A percentile compares a stretch with the other conserved stretches of the same genome.
Evolutionary conservation across 345 rosid species (phyloP).

Genomic region (Gossypium australe): DNA sequence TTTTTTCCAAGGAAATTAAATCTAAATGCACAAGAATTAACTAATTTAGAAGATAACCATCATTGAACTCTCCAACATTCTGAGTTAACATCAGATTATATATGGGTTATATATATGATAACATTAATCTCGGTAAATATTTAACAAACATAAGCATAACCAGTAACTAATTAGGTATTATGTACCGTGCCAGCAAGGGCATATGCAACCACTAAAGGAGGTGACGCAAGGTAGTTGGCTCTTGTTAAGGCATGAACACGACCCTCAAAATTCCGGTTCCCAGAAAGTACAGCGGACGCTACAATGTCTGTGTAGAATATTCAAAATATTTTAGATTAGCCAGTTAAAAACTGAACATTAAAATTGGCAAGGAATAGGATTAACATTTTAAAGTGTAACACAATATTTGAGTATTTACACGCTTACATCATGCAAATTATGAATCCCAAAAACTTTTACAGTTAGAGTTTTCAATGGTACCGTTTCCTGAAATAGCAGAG

Average conservation of each 20-base stretch:
- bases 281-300: constrained; percentile 95
- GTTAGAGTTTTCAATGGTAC: constrained; percentile 28
- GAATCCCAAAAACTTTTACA: background rate
- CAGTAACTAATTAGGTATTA: constrained; percentile 1
- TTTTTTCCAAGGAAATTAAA: background rate
- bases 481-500: constrained; percentile 86
- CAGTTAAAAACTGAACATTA: constrained; percentile 4
- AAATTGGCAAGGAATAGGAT: background rate
- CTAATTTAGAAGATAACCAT: background rate
- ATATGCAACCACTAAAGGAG: constrained; percentile 96
- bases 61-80: background rate
- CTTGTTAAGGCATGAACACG: constrained; percentile 96
- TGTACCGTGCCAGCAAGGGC: constrained; percentile 98
- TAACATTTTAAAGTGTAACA: background rate
- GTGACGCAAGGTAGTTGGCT: constrained; percentile 99
- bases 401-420: background rate
- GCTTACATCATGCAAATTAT: background rate
- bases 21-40: background rate
- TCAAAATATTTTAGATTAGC: background rate
- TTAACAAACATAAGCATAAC: background rate
- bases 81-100: background rate
- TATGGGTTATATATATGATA: background rate
- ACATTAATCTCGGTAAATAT: background rate
- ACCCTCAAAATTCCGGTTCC: constrained; percentile 96
- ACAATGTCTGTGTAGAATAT: constrained; percentile 57